phyloP scores from a whole-genome alignment of 805 yeast species.

The Saccharomycopsis selenospora region DNA sequence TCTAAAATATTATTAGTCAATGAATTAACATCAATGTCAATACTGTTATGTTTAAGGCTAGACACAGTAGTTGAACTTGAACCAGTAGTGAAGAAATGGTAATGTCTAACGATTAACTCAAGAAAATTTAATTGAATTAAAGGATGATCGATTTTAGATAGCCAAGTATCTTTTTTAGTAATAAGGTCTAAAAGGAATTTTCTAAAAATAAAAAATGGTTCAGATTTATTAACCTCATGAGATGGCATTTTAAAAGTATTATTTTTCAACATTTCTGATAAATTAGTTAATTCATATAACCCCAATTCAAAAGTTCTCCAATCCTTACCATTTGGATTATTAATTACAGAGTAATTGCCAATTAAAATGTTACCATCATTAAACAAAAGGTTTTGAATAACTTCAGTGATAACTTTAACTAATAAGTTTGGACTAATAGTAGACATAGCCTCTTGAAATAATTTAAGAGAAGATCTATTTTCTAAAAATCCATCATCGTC shows the following conservation, averaged over 20 bases:
- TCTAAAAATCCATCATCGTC: conserved; percentile 74
- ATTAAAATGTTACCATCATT: conserved; percentile 21
- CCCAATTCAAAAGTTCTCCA: conserved; percentile 90
- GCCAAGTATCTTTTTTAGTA: conserved; percentile 23
- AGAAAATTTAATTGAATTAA: conserved; percentile 73
- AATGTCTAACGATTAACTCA: conserved; percentile 78
- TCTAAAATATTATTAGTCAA: conserved; percentile 60
- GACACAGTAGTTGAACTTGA: conserved; percentile 19
- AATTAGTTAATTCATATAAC: conserved; percentile 68
- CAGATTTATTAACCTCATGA: conserved; percentile 53
- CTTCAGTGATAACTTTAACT: conserved; percentile 49
- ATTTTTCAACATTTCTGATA: conserved; percentile 72
- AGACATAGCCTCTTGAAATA: conserved; percentile 78
- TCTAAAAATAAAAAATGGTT: conserved; percentile 56
- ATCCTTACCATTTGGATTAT: conserved; percentile 27
- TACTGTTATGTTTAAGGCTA: conserved; percentile 3
- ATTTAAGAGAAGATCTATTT: conserved; percentile 62
- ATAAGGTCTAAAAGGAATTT: conserved; percentile 50
- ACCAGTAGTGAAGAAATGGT: conserved; percentile 40
- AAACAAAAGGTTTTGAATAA: conserved; percentile 46
- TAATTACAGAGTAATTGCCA: conserved; percentile 5
- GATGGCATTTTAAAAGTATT: conserved; percentile 68
- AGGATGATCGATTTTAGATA: conserved; percentile 59
- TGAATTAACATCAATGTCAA: conserved; percentile 35
- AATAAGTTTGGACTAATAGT: conserved; percentile 53